Evolutionary conservation across 371 early-diverging fungal genomes (phyloP).

Genomic region (Lichtheimia ornata): DNA sequence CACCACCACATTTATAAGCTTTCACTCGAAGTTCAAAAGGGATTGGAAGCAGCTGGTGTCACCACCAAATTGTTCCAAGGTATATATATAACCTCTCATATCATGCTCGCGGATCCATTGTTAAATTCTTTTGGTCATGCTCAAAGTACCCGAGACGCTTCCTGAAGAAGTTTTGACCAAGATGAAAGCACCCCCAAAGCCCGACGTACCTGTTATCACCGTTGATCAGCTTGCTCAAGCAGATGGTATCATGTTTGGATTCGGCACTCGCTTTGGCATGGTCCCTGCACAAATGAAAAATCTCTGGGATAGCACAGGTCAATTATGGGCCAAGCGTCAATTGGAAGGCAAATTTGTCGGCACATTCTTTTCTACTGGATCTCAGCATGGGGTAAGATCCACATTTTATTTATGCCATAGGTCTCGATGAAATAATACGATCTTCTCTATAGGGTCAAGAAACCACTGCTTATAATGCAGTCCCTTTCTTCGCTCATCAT

Average conservation of each 20-base stretch:
- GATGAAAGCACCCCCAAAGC: slow-evolving; percentile 64
- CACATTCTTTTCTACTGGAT: slow-evolving; percentile 67
- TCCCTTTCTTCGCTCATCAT: slow-evolving; percentile 70
- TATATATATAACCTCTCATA: background rate
- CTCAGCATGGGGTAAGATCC: slow-evolving; percentile 61
- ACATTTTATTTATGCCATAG: no score
- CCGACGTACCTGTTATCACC: slow-evolving; percentile 59
- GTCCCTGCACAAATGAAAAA: slow-evolving; percentile 55
- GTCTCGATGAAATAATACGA: no score
- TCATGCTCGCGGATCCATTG: no score
- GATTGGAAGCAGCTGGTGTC: slow-evolving; percentile 55
- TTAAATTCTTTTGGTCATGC: no score
- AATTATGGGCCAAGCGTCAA: slow-evolving; percentile 62
- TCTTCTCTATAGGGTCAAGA: slow-evolving; percentile 53
- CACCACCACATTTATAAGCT: slow-evolving; percentile 61
- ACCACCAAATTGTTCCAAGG: slow-evolving; percentile 65
- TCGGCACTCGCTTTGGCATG: slow-evolving; percentile 54
- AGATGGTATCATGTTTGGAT: slow-evolving; percentile 76
- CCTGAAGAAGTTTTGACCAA: slow-evolving; percentile 59
- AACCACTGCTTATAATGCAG: slow-evolving; percentile 58
- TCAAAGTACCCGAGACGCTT: slow-evolving; percentile 60
- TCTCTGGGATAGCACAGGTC: slow-evolving; percentile 65
- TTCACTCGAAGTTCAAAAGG: slow-evolving; percentile 63
- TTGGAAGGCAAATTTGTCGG: slow-evolving; percentile 70
- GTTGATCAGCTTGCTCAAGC: slow-evolving; percentile 61